Evolutionary conservation across 768 basidiomycete genomes (phyloP), one percentile per base, ranked within the genome.

Genomic region (Termitomyces sp.): DNA sequence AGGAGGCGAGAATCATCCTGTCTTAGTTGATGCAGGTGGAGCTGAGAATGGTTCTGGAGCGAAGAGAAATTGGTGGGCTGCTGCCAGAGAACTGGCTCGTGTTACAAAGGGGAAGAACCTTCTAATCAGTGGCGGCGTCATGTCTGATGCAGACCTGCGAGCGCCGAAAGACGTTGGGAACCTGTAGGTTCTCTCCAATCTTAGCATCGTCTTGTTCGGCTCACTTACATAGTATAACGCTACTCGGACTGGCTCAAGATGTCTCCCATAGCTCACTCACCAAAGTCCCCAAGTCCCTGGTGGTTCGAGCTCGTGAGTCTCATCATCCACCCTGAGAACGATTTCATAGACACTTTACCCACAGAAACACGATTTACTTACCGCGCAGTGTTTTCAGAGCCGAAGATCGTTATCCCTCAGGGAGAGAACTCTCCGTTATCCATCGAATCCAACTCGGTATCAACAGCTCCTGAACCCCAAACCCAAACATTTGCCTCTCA

Each of bases 51-150:
- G 82, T 0, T 65, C 76, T 3, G 70, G 69, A 9, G 81, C 83
- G 4, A 90, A 89, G 71, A 73, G 89, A 40, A 90, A 92, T 61
- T 91, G 91, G 92, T 90, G 92, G 92, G 84, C 88, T 0, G 78
- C 83, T 0, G 83, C 90, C 11, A 75, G 86, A 34, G 92, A 95
- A 69, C 75, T 95, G 2, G 78, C 84, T 17, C 79, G 92, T 1
- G 90, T 92, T 1, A 87, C 90, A 3, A 90, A 90, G 61, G 91
- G 92, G 1, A 90, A 85, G 66, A 87, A 84, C 0, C 67, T 94
- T 52, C 67, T 95, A 12, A 75, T 92, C 7, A 88, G 87, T 58
- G 81, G 89, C 1, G 90, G 89, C 0, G 85, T 82, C 0, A 69
- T 78, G n/a, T 71, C 76, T 5, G 77, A 83, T 43, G 78, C 78